phyloP scores from a whole-genome alignment of 2,329 filamentous ascomycete species.

The Colletotrichum musicola region DNA sequence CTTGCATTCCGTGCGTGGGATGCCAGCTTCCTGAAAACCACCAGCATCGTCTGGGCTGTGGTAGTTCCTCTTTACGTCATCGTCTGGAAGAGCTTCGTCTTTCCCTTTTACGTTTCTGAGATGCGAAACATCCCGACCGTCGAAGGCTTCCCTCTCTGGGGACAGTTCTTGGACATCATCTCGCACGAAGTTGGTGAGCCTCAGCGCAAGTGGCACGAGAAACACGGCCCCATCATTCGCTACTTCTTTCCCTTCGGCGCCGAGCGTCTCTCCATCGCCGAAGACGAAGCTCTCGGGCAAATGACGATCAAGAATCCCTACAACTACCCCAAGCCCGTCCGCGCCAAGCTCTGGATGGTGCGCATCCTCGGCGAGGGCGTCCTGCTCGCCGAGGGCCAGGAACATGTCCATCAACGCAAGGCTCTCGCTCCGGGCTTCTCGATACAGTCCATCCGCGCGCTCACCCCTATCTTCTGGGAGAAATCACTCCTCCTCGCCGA shows the following conservation, averaged over 20 bases:
- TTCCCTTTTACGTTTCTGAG: constrained; percentile 56
- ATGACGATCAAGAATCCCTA: constrained; percentile 58
- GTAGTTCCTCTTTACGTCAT: constrained; percentile 46
- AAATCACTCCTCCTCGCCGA: constrained; percentile 57
- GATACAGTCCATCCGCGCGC: constrained; percentile 52
- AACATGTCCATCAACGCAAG: constrained; percentile 57
- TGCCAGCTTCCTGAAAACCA: constrained; percentile 40
- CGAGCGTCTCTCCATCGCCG: constrained; percentile 57
- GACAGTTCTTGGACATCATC: constrained; percentile 57
- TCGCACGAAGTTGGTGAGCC: constrained; percentile 55
- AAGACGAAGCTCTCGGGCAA: constrained; percentile 58
- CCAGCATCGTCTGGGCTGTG: constrained; percentile 38
- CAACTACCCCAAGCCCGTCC: constrained; percentile 53
- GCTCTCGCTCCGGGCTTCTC: constrained; percentile 53
- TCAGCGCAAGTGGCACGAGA: constrained; percentile 56
- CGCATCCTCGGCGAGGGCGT: constrained; percentile 58
- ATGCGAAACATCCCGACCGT: constrained; percentile 58
- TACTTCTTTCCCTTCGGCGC: constrained; percentile 61
- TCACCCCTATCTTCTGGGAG: constrained; percentile 55
- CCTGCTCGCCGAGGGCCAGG: constrained; percentile 55
- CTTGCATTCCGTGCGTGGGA: constrained; percentile 43
- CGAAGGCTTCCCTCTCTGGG: constrained; percentile 56
- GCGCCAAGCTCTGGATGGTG: constrained; percentile 56
- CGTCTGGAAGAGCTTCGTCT: constrained; percentile 53
- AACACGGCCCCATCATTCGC: constrained; percentile 56